A percentile compares a stretch with the other conserved stretches of the same genome.
Conservation (phyloP, 2,329 filamentous ascomycete genomes). For the Saccharata proteae region DNA sequence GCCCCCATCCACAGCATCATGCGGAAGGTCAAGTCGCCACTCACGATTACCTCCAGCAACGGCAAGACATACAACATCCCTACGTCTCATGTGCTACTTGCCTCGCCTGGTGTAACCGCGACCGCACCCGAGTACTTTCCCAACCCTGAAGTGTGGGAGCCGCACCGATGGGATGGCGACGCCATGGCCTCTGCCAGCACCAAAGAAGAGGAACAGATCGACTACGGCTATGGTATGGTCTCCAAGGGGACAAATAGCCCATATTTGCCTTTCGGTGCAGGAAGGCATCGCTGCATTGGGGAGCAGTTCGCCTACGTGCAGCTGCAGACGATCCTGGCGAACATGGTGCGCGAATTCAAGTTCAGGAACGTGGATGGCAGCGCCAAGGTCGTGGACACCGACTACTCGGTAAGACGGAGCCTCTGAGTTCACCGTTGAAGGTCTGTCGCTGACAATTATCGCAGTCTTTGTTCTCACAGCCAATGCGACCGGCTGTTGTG, state of each 20-base stretch:
- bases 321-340: conserved; percentile 71
- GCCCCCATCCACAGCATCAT: conserved; percentile 92
- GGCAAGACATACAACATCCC: conserved; percentile 77
- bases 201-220: conserved; percentile 59
- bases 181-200: conserved; percentile 25
- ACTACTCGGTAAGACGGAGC: conserved; percentile 44
- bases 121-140: conserved; percentile 66
- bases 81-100: conserved; percentile 65
- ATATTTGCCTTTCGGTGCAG: conserved; percentile 89
- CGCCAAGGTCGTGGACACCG: conserved; percentile 54
- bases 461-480: conserved; percentile 32
- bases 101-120: conserved; percentile 72
- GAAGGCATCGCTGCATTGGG: conserved; percentile 86
- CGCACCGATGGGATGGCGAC: conserved; percentile 74
- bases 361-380: conserved; percentile 64
- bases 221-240: conserved; percentile 88
- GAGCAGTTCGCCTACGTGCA: conserved; percentile 95
- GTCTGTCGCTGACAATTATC: conserved; percentile 8
- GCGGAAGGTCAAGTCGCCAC: conserved; percentile 79
- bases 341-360: conserved; percentile 67
- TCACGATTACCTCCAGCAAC: conserved; percentile 50
- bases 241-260: conserved; percentile 83
- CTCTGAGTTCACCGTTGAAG: conserved; percentile 7
- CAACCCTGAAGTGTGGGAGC: conserved; percentile 72
- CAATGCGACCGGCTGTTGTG: conserved; percentile 41